Base-by-base conservation (phyloP, 148 eudicot genomes). In the Dysphania ambrosioides region DNA sequence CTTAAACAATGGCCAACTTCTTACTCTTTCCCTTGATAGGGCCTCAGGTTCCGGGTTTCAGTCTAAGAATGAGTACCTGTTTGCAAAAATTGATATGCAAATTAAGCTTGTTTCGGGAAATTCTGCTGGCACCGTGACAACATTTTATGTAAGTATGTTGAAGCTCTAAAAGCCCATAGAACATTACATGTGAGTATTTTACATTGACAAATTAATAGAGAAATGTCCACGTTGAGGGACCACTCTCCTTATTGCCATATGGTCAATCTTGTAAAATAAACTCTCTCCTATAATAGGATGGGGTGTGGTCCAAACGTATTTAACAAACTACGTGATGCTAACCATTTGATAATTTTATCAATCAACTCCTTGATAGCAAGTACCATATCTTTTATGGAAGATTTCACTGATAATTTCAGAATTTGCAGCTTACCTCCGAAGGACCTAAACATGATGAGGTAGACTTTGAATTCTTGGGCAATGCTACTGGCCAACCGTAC, bases 381-480 rank as follows among this genome's bases (percentile, higher is more conserved):
- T 47, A 47, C 53, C 21, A 16, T n/a, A n/a, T 47, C 53, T 13
- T 47, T 5, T 36, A 36, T 36, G 40, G 8, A 36, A 36, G 5
- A 4, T 4, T 58, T 58, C 26, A 4, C 8, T 58, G 63, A 58
- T 18, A 9, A 9, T 24, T 31, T 32, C 31, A 16, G 35, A 21
- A 53, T 57, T 23, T 60, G 19, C 78, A 81, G 83, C 61, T 81
- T 69, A 77, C 83, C 9, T 77, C 83, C 0, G 67, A 81, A 81
- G 83, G 83, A 53, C 59, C 72, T 9, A 56, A 78, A 3, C 83
- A 81, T 31, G 80, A 81, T n/a, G 83, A 81, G 40, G 77, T 81
- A 11, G 83, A 81, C 62, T 62, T 81, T 8, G 83, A 81, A n/a
- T 81, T 81, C 78, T 69, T 81, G 30, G 83, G 83, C 47, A 81